Percentiles rank a stretch among this genome's conserved stretches.
phyloP scores from a whole-genome alignment of 164 flowering plant genomes.

The Aristolochia californica region DNA sequence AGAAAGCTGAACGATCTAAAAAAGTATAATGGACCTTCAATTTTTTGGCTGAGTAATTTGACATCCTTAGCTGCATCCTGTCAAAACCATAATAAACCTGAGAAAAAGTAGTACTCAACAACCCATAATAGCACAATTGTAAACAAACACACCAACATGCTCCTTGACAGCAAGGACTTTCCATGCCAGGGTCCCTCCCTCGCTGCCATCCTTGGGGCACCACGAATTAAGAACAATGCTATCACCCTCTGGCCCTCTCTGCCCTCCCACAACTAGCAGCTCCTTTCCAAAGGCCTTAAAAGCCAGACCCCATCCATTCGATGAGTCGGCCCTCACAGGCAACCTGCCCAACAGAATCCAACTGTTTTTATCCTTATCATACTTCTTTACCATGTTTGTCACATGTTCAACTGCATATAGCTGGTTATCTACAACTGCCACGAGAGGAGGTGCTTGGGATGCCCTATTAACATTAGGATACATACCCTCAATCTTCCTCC shows the following conservation, averaged over 20 bases:
- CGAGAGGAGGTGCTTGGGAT: slow-evolving; percentile 25
- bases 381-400: slow-evolving; percentile 26
- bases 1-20: not conserved
- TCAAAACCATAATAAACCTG: not conserved
- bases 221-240: slow-evolving; percentile 29
- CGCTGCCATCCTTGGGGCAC: slow-evolving; percentile 23
- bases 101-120: slow-evolving; percentile 15
- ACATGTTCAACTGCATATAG: slow-evolving; percentile 31
- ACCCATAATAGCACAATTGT: slow-evolving; percentile 37
- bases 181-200: slow-evolving; percentile 19
- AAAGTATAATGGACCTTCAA: too few relatives aligned
- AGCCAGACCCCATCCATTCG: slow-evolving; percentile 38
- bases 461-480: slow-evolving; percentile 12
- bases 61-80: not conserved
- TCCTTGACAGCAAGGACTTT: slow-evolving; percentile 20
- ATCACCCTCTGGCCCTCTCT: slow-evolving; percentile 20
- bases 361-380: slow-evolving; percentile 21
- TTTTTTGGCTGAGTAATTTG: not conserved
- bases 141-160: slow-evolving; percentile 25
- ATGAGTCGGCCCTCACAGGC: slow-evolving; percentile 26
- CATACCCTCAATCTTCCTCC: slow-evolving; percentile 28
- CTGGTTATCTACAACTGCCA: slow-evolving; percentile 32
- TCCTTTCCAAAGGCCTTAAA: slow-evolving; percentile 30
- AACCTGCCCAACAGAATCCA: slow-evolving; percentile 28
- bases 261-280: slow-evolving; percentile 32